These are phyloP conservation scores for Maudiozyma humilis DNA, from an alignment of 1,139 yeast genomes.

Conservation along the genomic window DNA sequence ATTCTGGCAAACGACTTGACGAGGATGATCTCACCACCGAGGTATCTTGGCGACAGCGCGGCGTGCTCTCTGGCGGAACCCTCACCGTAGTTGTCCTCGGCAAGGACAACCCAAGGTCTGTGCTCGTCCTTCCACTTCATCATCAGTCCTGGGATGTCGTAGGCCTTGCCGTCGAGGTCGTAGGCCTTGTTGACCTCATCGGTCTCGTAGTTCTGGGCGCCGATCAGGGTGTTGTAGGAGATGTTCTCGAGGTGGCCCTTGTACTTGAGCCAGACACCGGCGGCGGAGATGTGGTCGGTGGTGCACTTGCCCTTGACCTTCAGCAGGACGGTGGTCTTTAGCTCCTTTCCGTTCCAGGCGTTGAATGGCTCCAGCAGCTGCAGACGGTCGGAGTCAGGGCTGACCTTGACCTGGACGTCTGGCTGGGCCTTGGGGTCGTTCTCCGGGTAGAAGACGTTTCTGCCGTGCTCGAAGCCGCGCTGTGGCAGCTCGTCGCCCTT, in stretches of 20 bases:
- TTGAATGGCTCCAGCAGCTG: conserved; percentile 84
- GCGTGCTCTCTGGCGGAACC: conserved; percentile 99
- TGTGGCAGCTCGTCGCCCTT: conserved; percentile 78
- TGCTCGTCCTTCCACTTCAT: conserved; percentile 81
- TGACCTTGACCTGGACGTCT: conserved; percentile 59
- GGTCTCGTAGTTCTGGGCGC: conserved; percentile 94
- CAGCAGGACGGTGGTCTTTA: conserved; percentile 63
- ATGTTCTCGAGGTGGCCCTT: conserved; percentile 96
- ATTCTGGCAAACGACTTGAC: conserved; percentile 97
- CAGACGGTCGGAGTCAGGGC: conserved; percentile 71
- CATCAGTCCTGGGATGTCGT: conserved; percentile 93
- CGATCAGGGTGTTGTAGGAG: conserved; percentile 88
- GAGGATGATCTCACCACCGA: conserved; percentile 81
- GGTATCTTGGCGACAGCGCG: conserved; percentile 87
- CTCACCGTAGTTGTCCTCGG: conserved; percentile 97
- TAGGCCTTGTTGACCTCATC: conserved; percentile 89
- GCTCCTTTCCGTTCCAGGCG: conserved; percentile 79
- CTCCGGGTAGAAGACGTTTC: conserved; percentile 78
- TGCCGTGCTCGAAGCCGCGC: conserved; percentile 73
- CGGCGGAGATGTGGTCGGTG: conserved; percentile 96
- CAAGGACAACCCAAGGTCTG: conserved; percentile 90
- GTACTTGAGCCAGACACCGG: conserved; percentile 98
- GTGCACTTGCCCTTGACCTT: conserved; percentile 98
- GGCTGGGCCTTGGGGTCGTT: conserved; percentile 66
- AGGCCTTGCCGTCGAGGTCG: conserved; percentile 72